Conservation (phyloP, 208 protist genomes). For the Trypanosoma theileri region DNA sequence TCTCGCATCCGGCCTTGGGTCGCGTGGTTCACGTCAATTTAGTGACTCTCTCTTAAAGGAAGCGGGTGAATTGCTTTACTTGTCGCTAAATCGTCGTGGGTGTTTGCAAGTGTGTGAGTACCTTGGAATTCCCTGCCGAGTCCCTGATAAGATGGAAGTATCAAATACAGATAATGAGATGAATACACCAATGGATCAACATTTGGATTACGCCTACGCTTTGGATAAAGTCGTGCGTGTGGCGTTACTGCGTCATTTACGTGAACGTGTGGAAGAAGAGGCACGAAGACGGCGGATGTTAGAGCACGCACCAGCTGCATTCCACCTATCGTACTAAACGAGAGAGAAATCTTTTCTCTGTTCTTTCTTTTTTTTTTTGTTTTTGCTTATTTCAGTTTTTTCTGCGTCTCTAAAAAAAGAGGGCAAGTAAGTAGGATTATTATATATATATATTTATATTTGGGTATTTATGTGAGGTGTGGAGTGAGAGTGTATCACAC, state of each 20-base stretch:
- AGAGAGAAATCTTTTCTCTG: conserved; percentile 21
- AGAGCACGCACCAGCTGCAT: conserved; percentile 36
- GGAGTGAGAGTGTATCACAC: no score
- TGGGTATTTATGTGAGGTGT: background rate
- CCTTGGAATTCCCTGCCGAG: conserved; percentile 56
- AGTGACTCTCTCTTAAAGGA: conserved; percentile 50
- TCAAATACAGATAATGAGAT: conserved; percentile 17
- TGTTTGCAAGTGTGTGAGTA: conserved; percentile 65
- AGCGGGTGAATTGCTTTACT: conserved; percentile 56
- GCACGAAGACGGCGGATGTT: conserved; percentile 60
- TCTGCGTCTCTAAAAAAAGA: no score
- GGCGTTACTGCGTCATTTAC: conserved; percentile 56
- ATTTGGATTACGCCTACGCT: conserved; percentile 54
- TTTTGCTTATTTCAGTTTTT: conserved; percentile 1
- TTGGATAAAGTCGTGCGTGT: conserved; percentile 83
- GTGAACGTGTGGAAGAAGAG: conserved; percentile 58
- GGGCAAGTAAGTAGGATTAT: background rate
- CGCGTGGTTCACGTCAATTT: conserved; percentile 36
- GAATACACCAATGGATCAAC: conserved; percentile 23
- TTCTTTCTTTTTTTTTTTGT: conserved; percentile 26
- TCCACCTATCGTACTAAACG: background rate
- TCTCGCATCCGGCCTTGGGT: conserved; percentile 35
- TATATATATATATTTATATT: conserved; percentile 1
- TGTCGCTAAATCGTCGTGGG: conserved; percentile 48
- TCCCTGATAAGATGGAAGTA: conserved; percentile 4